Evolutionary conservation across 257 asterid species (phyloP).

Genomic region (Eustoma russellianum): DNA sequence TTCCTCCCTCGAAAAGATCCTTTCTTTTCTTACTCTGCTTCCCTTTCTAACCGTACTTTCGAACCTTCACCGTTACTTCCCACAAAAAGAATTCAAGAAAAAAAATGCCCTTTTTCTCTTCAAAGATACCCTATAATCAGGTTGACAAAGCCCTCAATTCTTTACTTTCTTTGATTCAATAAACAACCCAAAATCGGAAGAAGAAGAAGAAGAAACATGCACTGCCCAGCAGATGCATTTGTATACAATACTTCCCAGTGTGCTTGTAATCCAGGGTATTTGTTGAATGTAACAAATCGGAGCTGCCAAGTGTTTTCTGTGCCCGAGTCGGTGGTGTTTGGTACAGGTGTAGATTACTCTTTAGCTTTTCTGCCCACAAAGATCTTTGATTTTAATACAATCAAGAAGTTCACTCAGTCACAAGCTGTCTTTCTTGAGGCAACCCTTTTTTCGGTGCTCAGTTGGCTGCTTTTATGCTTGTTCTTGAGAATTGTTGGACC

Average conservation of each 20-base stretch:
- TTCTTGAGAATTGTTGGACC: constrained; percentile 44
- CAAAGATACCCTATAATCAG: not conserved
- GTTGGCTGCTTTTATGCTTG: constrained; percentile 73
- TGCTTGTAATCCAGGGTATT: constrained; percentile 73
- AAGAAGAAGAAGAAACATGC: constrained; percentile 19
- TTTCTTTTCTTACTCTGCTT: not conserved
- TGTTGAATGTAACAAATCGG: constrained; percentile 27
- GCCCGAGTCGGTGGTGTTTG: constrained; percentile 24
- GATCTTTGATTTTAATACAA: constrained; percentile 63
- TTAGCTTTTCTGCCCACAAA: constrained; percentile 43
- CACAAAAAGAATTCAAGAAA: not conserved
- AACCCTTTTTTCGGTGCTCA: constrained; percentile 47
- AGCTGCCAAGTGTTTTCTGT: constrained; percentile 43
- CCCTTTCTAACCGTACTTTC: not conserved
- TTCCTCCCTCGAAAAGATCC: not conserved
- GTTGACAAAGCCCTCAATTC: constrained; percentile 2
- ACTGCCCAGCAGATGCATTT: constrained; percentile 63
- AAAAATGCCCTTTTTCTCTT: not conserved
- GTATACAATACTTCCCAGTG: constrained; percentile 49
- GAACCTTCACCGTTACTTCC: not conserved
- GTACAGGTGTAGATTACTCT: constrained; percentile 63
- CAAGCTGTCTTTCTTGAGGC: constrained; percentile 93
- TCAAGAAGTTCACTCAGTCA: constrained; percentile 71
- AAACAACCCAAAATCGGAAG: too few species aligned
- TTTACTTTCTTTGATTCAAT: not conserved